A percentile compares a stretch with the other conserved stretches of the same genome.
phyloP scores from a whole-genome alignment of 1,139 yeast species.

The Spencermartinsiella ligniputridi region DNA sequence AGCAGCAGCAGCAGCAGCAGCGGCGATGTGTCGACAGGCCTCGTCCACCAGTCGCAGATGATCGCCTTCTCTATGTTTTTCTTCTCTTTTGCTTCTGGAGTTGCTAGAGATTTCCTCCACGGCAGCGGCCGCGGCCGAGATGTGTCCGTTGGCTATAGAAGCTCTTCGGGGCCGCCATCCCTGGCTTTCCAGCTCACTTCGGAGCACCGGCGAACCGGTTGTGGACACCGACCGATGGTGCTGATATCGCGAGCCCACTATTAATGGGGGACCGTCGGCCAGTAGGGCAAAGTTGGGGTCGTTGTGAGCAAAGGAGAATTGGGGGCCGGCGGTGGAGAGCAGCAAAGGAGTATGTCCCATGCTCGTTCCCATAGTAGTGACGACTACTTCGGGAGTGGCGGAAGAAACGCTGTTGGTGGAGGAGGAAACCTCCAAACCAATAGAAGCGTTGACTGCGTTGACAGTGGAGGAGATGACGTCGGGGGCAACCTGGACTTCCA shows the following conservation, averaged over 20 bases:
- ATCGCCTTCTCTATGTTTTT: conserved; percentile 35
- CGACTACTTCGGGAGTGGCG: not conserved
- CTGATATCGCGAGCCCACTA: conserved; percentile 1
- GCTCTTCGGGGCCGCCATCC: conserved; percentile 29
- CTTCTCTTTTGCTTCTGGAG: conserved; percentile 23
- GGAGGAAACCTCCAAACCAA: conserved; percentile 53
- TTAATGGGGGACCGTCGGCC: not conserved
- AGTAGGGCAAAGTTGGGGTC: not conserved
- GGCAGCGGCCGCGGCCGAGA: conserved; percentile 25
- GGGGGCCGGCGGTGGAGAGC: not conserved
- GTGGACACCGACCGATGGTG: conserved; percentile 22
- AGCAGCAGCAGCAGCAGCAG: conserved; percentile 69
- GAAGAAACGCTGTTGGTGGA: conserved; percentile 2
- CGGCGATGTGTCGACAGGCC: conserved; percentile 80
- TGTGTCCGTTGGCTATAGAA: conserved; percentile 31
- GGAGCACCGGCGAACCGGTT: conserved; percentile 13
- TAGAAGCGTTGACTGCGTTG: conserved; percentile 49
- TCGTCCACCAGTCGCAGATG: conserved; percentile 69
- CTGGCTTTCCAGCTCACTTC: conserved; percentile 12
- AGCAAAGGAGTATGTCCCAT: not conserved
- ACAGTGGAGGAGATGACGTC: conserved; percentile 55
- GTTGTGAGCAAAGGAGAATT: not conserved
- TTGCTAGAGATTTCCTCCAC: conserved; percentile 22
- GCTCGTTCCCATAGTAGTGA: not conserved
- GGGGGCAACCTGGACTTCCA: conserved; percentile 40